Evolutionary conservation across 2,329 filamentous ascomycete species (phyloP).

Genomic region (Microdochium bolleyi): DNA sequence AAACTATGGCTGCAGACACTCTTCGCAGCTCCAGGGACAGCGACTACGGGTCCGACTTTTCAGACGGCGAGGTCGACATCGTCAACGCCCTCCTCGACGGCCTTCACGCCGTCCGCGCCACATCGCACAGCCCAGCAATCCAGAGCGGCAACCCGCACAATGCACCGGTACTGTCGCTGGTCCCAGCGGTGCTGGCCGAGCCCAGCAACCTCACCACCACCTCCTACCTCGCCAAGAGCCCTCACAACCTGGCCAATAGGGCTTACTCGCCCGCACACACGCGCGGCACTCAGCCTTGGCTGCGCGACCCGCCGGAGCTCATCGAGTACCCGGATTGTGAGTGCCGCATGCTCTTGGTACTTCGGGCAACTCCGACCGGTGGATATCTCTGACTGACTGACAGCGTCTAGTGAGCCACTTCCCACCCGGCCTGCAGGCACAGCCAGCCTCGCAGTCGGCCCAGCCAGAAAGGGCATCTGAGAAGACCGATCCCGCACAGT

Average conservation of each 20-base stretch:
- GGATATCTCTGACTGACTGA: slow-evolving; percentile 49
- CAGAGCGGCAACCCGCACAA: not conserved
- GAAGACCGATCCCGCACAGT: slow-evolving; percentile 13
- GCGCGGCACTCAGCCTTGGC: not conserved
- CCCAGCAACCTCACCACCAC: not conserved
- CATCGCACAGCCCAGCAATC: not conserved
- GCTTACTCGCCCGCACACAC: not conserved
- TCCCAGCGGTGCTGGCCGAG: not conserved
- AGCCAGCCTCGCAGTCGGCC: slow-evolving; percentile 10
- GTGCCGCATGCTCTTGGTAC: slow-evolving; percentile 13
- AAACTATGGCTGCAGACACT: slow-evolving; percentile 1
- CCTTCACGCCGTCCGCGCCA: not conserved
- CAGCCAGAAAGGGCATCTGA: slow-evolving; percentile 7
- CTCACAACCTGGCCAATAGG: not conserved
- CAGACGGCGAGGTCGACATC: slow-evolving; percentile 17
- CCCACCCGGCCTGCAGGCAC: slow-evolving; percentile 5
- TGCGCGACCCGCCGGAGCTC: slow-evolving; percentile 9
- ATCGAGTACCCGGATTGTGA: slow-evolving; percentile 46
- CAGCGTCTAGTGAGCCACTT: slow-evolving; percentile 52
- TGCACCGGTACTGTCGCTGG: not conserved
- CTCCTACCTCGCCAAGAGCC: not conserved
- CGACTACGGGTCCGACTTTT: slow-evolving; percentile 24
- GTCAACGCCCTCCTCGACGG: slow-evolving; percentile 16
- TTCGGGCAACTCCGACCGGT: not conserved
- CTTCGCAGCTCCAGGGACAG: slow-evolving; percentile 10